Percentiles rank a stretch among this genome's conserved stretches.
These are phyloP conservation scores for Aleurites moluccanus DNA, from an alignment of 441 rosid genomes.

Conservation along the genomic window DNA sequence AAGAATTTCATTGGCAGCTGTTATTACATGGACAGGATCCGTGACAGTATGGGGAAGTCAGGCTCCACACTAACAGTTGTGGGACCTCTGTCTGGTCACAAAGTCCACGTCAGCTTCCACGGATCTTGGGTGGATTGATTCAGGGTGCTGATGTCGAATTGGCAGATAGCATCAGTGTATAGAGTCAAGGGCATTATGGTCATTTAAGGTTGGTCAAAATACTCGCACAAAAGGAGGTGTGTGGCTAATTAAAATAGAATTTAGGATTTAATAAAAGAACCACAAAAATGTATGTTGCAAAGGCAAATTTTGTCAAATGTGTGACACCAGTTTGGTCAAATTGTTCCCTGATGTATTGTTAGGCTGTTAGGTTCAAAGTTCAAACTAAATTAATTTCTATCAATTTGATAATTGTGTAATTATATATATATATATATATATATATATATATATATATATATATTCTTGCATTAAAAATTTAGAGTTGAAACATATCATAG, in stretches of 20 bases:
- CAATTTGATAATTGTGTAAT: too few species aligned
- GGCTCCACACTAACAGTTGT: not conserved
- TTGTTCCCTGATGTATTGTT: too few species aligned
- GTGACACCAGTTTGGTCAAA: constrained; percentile 1
- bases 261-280: not conserved
- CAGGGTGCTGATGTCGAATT: constrained; percentile 6
- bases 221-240: not conserved
- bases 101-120: constrained; percentile 24
- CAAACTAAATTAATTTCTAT: not conserved
- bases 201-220: not conserved
- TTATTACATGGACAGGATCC: not conserved
- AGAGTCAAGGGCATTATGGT: not conserved
- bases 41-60: not conserved
- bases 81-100: not conserved
- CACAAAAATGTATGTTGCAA: not conserved
- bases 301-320: not conserved
- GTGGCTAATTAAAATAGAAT: too few species aligned
- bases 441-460: too few species aligned
- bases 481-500: too few species aligned
- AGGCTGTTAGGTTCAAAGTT: not conserved
- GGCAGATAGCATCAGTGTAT: not conserved
- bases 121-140: not conserved
- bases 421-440: too few species aligned
- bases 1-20: not conserved
- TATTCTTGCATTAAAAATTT: too few species aligned